A percentile compares a stretch with the other conserved stretches of the same genome.
Evolutionary conservation across 2,329 filamentous ascomycete genomes (phyloP).

Genomic region (Calycina marina): DNA sequence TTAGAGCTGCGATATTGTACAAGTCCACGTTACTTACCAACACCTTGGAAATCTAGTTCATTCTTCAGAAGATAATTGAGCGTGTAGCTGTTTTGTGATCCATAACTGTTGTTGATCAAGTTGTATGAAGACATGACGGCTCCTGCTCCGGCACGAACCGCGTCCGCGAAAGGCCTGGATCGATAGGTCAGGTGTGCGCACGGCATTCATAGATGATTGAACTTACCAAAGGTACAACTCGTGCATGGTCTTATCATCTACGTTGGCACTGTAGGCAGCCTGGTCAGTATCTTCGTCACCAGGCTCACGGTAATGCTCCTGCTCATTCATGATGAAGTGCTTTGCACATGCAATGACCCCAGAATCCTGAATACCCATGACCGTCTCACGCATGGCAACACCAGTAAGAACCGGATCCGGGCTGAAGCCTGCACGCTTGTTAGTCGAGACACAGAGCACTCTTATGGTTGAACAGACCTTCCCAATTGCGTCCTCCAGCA

Average conservation of each 20-base stretch:
- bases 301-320: constrained; percentile 33
- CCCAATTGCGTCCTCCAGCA: constrained; percentile 58
- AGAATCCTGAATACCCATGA: constrained; percentile 67
- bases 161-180: constrained; percentile 34
- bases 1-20: constrained; percentile 4
- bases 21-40: constrained; percentile 24
- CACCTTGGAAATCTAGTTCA: constrained; percentile 70
- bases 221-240: constrained; percentile 40
- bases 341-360: constrained; percentile 75
- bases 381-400: constrained; percentile 53
- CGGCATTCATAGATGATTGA: neutral
- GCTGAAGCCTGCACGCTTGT: constrained; percentile 30
- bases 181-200: neutral
- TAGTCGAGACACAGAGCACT: neutral
- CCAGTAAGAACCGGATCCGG: constrained; percentile 67
- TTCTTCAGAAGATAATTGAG: constrained; percentile 66
- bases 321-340: constrained; percentile 56
- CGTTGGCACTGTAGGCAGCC: constrained; percentile 48
- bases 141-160: constrained; percentile 58
- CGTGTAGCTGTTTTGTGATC: constrained; percentile 62
- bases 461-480: constrained; percentile 28
- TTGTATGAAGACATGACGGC: constrained; percentile 60
- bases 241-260: constrained; percentile 47
- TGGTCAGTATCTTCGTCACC: constrained; percentile 24
- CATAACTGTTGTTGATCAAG: constrained; percentile 63